These are phyloP conservation scores for Samsoniella hepiali DNA, from an alignment of 2,329 filamentous ascomycete species.

Conservation along the genomic window DNA sequence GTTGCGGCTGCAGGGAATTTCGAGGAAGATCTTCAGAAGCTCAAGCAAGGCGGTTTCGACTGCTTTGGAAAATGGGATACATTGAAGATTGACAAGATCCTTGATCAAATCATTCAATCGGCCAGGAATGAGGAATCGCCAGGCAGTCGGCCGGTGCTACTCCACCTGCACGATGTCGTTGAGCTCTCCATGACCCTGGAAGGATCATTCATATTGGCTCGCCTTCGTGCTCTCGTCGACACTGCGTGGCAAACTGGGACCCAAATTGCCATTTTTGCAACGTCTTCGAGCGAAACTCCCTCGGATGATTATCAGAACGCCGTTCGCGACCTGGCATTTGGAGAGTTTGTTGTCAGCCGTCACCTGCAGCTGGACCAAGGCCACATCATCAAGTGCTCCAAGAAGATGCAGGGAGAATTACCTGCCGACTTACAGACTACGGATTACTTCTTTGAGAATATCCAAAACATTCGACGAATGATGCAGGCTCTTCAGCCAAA, in stretches of 20 bases:
- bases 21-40: conserved; percentile 45
- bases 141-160: conserved; percentile 55
- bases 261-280: conserved; percentile 76
- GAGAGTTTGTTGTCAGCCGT: conserved; percentile 40
- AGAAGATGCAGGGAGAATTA: neutral
- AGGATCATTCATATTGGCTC: conserved; percentile 65
- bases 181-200: conserved; percentile 69
- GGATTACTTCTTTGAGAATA: conserved; percentile 45
- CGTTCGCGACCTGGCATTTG: conserved; percentile 38
- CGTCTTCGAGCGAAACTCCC: conserved; percentile 57
- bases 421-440: conserved; percentile 30
- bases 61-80: conserved; percentile 54
- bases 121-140: conserved; percentile 36
- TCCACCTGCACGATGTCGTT: conserved; percentile 78
- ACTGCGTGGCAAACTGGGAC: conserved; percentile 68
- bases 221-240: conserved; percentile 69
- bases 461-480: conserved; percentile 47
- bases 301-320: conserved; percentile 41
- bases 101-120: conserved; percentile 55
- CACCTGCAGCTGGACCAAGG: conserved; percentile 32
- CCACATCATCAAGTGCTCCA: conserved; percentile 19
- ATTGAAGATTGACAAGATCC: conserved; percentile 55
- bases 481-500: conserved; percentile 36
- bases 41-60: conserved; percentile 37
- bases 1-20: conserved; percentile 27